Evolutionary conservation across 768 basidiomycete genomes (phyloP).

Genomic region (Gelatoporia subvermispora): DNA sequence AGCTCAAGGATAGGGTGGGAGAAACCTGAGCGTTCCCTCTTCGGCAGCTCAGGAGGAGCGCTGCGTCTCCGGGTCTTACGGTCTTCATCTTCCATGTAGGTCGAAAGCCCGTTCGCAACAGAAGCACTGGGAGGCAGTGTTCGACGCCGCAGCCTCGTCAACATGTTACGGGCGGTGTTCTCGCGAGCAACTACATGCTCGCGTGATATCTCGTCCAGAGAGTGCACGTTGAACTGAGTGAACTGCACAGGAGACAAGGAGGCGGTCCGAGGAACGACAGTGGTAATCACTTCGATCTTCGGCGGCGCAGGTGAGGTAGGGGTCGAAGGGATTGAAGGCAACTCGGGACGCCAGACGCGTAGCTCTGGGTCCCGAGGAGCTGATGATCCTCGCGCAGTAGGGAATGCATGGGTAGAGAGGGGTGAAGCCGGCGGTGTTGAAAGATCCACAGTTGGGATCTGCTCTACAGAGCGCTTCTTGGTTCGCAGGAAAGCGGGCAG

Average conservation of each 20-base stretch:
- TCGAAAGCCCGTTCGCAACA: conserved; percentile 7
- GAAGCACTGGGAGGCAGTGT: conserved; percentile 34
- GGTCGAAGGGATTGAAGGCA: no score
- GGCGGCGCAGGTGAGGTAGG: conserved; percentile 33
- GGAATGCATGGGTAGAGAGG: conserved; percentile 9
- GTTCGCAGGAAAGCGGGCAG: conserved; percentile 30
- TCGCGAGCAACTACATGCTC: conserved; percentile 30
- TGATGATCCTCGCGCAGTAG: neutral
- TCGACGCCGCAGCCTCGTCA: conserved; percentile 56
- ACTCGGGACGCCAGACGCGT: no score
- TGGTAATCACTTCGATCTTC: conserved; percentile 44
- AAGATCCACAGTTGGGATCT: neutral
- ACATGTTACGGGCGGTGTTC: conserved; percentile 58
- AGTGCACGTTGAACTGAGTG: conserved; percentile 47
- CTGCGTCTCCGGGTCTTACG: conserved; percentile 42
- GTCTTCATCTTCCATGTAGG: conserved; percentile 25
- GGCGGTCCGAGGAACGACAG: conserved; percentile 42
- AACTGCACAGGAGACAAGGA: conserved; percentile 41
- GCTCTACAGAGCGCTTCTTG: neutral
- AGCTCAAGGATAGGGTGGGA: conserved; percentile 53
- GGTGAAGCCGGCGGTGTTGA: conserved; percentile 19
- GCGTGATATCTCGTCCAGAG: conserved; percentile 35
- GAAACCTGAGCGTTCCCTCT: conserved; percentile 48
- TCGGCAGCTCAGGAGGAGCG: conserved; percentile 57
- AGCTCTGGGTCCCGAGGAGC: no score